Conservation (phyloP, 441 rosid species). For the Viola pubescens region DNA sequence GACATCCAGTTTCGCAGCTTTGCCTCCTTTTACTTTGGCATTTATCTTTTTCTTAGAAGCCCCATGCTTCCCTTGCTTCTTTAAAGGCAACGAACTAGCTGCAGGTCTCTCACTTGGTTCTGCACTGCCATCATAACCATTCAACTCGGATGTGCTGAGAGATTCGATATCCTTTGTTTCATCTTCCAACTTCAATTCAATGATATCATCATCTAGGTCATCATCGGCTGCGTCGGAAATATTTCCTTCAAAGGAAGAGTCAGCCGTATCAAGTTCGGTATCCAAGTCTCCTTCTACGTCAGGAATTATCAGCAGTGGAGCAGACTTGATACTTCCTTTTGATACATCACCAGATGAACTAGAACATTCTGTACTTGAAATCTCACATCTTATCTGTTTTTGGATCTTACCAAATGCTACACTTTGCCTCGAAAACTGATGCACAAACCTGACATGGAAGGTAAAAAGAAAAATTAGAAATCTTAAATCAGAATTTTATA, state of each 20-base stretch:
- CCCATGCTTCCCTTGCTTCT: conserved; percentile 20
- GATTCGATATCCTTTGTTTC: conserved; percentile 21
- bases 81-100: conserved; percentile 16
- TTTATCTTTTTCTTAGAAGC: conserved; percentile 19
- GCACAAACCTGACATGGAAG: conserved; percentile 51
- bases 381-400: conserved; percentile 62
- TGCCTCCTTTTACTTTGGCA: conserved; percentile 32
- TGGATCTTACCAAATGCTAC: conserved; percentile 62
- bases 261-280: conserved; percentile 17
- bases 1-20: conserved; percentile 31
- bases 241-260: conserved; percentile 21
- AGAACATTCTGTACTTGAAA: conserved; percentile 25
- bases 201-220: conserved; percentile 28
- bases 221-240: conserved; percentile 16
- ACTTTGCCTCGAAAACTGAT: conserved; percentile 37
- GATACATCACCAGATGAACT: conserved; percentile 24
- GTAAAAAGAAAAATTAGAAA: too few relatives aligned
- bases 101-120: conserved; percentile 14
- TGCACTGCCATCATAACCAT: conserved; percentile 5
- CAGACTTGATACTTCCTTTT: conserved; percentile 14
- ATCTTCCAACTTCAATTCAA: conserved; percentile 17
- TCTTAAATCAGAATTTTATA: too few relatives aligned
- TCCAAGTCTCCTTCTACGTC: conserved; percentile 17
- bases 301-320: conserved; percentile 18
- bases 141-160: conserved; percentile 18